Evolutionary conservation across 352 stramenopile species (phyloP).

Genomic region (Pythium monospermum): DNA sequence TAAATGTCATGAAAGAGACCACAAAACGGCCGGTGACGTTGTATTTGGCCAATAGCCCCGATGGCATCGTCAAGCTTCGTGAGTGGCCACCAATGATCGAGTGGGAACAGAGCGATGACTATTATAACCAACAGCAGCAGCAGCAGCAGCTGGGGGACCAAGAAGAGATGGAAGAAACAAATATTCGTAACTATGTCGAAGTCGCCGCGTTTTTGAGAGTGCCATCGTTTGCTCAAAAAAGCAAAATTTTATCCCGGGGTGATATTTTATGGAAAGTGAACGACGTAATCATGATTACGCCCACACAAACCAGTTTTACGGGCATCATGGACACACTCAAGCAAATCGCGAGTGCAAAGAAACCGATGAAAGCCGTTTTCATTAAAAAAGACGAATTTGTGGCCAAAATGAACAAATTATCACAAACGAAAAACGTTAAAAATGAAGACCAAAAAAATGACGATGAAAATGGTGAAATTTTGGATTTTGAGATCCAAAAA

Average conservation of each 20-base stretch:
- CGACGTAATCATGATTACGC: constrained; percentile 38
- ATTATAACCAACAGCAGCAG: too few relatives aligned
- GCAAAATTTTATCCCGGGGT: constrained; percentile 46
- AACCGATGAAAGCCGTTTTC: constrained; percentile 53
- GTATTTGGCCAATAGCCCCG: constrained; percentile 69
- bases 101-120: constrained; percentile 55
- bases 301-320: constrained; percentile 40
- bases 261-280: constrained; percentile 71
- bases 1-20: constrained; percentile 46
- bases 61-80: constrained; percentile 69
- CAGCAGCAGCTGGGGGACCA: too few relatives aligned
- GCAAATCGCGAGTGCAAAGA: constrained; percentile 40
- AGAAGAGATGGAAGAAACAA: constrained; percentile 46
- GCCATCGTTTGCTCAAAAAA: constrained; percentile 71
- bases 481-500: constrained; percentile 24
- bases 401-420: constrained; percentile 17
- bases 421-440: constrained; percentile 9
- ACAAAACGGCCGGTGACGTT: constrained; percentile 63
- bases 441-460: not conserved
- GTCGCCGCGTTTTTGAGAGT: constrained; percentile 62
- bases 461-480: too few relatives aligned
- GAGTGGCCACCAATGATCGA: constrained; percentile 84
- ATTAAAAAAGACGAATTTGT: constrained; percentile 52
- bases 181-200: constrained; percentile 59
- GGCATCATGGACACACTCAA: constrained; percentile 59